These are phyloP conservation scores for Kwoniella botswanensis DNA, from an alignment of 768 basidiomycete genomes.

Conservation along the genomic window DNA sequence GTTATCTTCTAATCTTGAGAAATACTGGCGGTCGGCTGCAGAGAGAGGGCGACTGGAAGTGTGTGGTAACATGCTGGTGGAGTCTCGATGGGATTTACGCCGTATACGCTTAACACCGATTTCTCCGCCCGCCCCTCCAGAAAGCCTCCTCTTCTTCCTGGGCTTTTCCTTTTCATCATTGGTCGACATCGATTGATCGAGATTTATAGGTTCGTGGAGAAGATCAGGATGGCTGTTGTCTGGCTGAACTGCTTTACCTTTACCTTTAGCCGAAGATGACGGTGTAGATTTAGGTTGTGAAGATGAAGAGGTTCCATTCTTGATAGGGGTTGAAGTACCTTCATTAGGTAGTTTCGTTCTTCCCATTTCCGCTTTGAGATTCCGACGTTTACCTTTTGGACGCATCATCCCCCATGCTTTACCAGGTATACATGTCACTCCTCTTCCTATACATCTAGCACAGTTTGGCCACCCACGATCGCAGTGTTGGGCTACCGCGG, in stretches of 20 bases:
- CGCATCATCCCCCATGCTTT: conserved; percentile 31
- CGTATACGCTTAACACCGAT: conserved; percentile 17
- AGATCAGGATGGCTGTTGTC: background rate
- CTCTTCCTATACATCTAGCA: conserved; percentile 31
- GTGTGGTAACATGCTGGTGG: background rate
- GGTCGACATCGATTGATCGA: background rate
- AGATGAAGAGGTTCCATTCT: background rate
- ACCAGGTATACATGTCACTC: conserved; percentile 19
- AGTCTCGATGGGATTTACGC: conserved; percentile 15
- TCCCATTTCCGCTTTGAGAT: conserved; percentile 28
- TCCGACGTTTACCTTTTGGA: conserved; percentile 29
- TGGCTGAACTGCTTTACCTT: conserved; percentile 23
- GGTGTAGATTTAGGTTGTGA: background rate
- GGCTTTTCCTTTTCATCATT: background rate
- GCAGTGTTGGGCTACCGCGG: conserved; percentile 33
- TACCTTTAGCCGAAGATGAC: conserved; percentile 34
- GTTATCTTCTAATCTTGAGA: conserved; percentile 35
- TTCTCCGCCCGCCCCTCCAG: conserved; percentile 32
- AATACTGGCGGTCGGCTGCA: conserved; percentile 32
- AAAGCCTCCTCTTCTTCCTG: conserved; percentile 39
- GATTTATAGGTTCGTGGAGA: background rate
- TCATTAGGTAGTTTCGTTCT: conserved; percentile 11
- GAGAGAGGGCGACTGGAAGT: conserved; percentile 9
- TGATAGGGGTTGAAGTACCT: background rate
- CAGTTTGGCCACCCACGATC: conserved; percentile 42